A percentile compares a stretch with the other conserved stretches of the same genome.
Evolutionary conservation across 768 basidiomycete genomes (phyloP).

Genomic region (Auricularia sp.): DNA sequence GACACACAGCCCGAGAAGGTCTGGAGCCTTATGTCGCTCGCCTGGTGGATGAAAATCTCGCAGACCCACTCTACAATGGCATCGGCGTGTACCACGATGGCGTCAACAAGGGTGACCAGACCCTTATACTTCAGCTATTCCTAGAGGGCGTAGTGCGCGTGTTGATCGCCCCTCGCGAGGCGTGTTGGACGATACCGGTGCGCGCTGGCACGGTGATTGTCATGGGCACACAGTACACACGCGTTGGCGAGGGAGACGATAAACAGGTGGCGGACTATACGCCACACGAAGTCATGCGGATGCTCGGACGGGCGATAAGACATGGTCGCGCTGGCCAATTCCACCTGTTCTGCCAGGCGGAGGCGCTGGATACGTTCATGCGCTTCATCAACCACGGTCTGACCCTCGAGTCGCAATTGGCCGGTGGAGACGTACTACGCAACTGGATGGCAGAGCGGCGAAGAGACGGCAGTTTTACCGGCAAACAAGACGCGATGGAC

Average conservation of each 20-base stretch:
- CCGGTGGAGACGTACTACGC: constrained; percentile 39
- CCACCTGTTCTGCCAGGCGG: constrained; percentile 82
- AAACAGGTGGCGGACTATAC: constrained; percentile 73
- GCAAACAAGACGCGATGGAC: constrained; percentile 65
- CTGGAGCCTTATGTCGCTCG: constrained; percentile 50
- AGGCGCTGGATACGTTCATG: constrained; percentile 69
- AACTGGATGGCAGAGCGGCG: constrained; percentile 38
- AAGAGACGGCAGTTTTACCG: constrained; percentile 28
- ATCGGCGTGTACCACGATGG: constrained; percentile 82
- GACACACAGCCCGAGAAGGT: constrained; percentile 38
- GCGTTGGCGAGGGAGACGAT: constrained; percentile 37
- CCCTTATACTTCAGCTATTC: constrained; percentile 70
- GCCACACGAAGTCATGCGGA: constrained; percentile 72
- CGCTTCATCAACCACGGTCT: constrained; percentile 83
- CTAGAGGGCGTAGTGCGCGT: constrained; percentile 70
- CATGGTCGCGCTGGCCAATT: constrained; percentile 51
- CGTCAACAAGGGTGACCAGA: constrained; percentile 54
- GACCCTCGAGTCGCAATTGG: constrained; percentile 75
- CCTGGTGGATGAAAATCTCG: constrained; percentile 52
- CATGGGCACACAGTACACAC: constrained; percentile 85
- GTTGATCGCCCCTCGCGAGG: constrained; percentile 71
- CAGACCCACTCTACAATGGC: constrained; percentile 72
- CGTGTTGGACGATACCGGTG: constrained; percentile 85
- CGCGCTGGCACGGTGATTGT: constrained; percentile 74
- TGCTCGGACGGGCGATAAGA: constrained; percentile 82